These are phyloP conservation scores for Aspergillus sp. DNA, from an alignment of 2,329 filamentous ascomycete genomes.

Conservation along the genomic window DNA sequence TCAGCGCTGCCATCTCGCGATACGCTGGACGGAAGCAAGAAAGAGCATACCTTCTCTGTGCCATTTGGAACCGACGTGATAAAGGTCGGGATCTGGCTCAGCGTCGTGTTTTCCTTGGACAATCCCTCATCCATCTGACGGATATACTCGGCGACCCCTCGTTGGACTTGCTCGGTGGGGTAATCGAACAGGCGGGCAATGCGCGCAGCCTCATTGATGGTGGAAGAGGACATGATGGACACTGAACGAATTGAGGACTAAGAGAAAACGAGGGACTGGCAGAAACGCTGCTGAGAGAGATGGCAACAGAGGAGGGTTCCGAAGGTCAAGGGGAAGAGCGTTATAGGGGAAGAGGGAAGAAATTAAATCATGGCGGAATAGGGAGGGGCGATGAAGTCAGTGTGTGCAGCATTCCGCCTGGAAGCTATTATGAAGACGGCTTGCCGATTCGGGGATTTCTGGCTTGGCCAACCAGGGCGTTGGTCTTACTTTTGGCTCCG, in stretches of 20 bases:
- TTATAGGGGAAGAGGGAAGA: background rate
- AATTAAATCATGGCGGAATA: slow-evolving; percentile 3
- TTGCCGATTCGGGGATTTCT: background rate
- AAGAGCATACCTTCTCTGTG: slow-evolving; percentile 71
- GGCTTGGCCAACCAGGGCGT: no score
- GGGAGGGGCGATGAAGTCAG: slow-evolving; percentile 28
- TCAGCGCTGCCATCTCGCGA: slow-evolving; percentile 1
- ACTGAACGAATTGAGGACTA: background rate
- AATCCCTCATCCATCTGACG: slow-evolving; percentile 82
- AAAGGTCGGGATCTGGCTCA: slow-evolving; percentile 96
- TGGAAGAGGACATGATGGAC: slow-evolving; percentile 23
- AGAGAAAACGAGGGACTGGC: background rate
- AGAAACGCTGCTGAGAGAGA: background rate
- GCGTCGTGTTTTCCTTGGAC: slow-evolving; percentile 63
- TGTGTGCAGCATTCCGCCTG: background rate
- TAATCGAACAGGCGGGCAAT: slow-evolving; percentile 83
- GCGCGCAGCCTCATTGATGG: slow-evolving; percentile 64
- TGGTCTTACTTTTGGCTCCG: no score
- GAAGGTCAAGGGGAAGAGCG: background rate
- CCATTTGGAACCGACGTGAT: slow-evolving; percentile 94
- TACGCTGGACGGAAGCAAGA: background rate
- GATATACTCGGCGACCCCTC: slow-evolving; percentile 76
- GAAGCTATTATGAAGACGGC: background rate
- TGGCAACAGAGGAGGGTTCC: slow-evolving; percentile 1
- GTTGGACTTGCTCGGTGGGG: slow-evolving; percentile 66